Conservation (phyloP, 805 yeast genomes). For the Metschnikowia continentalis region DNA sequence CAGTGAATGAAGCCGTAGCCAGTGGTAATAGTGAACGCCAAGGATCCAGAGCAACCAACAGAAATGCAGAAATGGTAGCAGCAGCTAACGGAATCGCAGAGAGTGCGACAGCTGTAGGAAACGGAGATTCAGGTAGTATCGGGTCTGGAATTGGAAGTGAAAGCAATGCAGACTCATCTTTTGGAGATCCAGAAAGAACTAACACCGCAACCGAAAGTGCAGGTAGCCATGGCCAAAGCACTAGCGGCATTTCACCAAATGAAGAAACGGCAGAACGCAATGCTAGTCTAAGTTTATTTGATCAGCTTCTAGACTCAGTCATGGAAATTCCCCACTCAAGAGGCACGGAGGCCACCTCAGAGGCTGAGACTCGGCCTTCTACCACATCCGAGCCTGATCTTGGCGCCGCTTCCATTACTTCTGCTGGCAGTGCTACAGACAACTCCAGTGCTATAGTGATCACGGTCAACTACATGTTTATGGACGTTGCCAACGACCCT, state of each 20-base stretch:
- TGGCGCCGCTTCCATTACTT: conserved; percentile 6
- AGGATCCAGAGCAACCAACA: no score
- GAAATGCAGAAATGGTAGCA: not conserved
- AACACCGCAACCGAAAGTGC: no score
- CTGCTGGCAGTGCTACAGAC: conserved; percentile 10
- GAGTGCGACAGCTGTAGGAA: no score
- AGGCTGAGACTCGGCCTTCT: conserved; percentile 1
- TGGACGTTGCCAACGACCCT: conserved; percentile 39
- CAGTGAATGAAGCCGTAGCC: no score
- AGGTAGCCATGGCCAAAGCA: not conserved
- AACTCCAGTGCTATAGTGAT: conserved; percentile 36
- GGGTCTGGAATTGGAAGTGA: not conserved
- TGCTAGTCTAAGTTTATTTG: conserved; percentile 8
- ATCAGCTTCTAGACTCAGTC: conserved; percentile 13
- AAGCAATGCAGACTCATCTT: not conserved
- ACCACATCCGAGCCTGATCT: conserved; percentile 1
- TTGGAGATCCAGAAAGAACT: no score
- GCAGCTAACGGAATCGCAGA: not conserved
- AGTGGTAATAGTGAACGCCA: no score
- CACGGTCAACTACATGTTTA: conserved; percentile 42
- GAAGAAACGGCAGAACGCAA: not conserved
- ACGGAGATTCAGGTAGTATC: no score
- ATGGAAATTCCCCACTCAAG: conserved; percentile 4
- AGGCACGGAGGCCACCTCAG: not conserved
- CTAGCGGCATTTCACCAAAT: not conserved